Percentiles rank a stretch among this genome's conserved stretches.
Conservation (phyloP, 257 asterid genomes). For the Solanum rostratum region DNA sequence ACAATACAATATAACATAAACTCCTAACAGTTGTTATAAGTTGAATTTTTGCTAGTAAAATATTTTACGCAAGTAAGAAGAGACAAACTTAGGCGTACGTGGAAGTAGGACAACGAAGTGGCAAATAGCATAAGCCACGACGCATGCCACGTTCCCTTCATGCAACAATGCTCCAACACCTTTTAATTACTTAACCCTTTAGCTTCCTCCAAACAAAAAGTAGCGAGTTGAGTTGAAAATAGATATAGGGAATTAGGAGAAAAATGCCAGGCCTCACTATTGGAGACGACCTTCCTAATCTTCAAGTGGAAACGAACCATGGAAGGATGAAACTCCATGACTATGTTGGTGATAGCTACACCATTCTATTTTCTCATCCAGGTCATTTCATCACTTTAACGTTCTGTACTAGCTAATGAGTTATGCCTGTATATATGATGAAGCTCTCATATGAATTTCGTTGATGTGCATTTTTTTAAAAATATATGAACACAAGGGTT, state of each 20-base stretch:
- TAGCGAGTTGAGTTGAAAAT: too few relatives aligned
- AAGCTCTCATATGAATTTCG: too few relatives aligned
- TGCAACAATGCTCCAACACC: not conserved
- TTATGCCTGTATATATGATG: not conserved
- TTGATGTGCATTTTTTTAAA: too few relatives aligned
- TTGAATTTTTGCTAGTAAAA: too few relatives aligned
- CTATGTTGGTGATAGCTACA: constrained; percentile 37
- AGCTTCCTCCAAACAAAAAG: not conserved
- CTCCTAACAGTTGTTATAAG: too few relatives aligned
- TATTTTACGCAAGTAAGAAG: too few relatives aligned
- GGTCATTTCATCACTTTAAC: constrained; percentile 6
- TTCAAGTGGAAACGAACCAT: constrained; percentile 68
- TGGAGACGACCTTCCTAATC: constrained; percentile 69
- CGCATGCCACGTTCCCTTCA: constrained; percentile 24
- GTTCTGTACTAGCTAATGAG: not conserved
- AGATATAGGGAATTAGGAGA: not conserved
- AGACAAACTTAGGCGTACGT: constrained; percentile 5
- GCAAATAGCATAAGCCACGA: constrained; percentile 9
- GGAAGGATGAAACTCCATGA: constrained; percentile 72
- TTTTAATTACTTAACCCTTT: not conserved
- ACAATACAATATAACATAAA: too few relatives aligned
- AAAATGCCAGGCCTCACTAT: constrained; percentile 85
- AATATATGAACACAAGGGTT: too few relatives aligned
- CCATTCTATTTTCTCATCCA: constrained; percentile 83
- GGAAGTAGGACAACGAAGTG: constrained; percentile 16